Evolutionary conservation across 495 filamentous ascomycete genomes (phyloP), one percentile per base, ranked within the genome.

Genomic region (Astrothelium macrocarpum): DNA sequence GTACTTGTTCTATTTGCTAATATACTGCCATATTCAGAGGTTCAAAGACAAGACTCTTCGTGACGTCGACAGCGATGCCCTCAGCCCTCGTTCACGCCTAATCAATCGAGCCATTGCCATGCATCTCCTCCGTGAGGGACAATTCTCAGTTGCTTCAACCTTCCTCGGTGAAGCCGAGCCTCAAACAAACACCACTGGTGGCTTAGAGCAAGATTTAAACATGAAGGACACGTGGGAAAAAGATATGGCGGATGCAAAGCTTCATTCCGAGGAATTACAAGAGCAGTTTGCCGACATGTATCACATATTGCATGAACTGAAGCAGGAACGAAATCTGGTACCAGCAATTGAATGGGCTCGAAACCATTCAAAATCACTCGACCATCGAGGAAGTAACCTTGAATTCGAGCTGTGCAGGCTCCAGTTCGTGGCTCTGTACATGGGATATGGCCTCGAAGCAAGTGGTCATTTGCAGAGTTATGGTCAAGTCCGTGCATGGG

Each of bases 41-140:
- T 91, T 94, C 76, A 89, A 89, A 73, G 78, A 85, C 67, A 87
- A 87, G 68, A 81, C 87, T 9, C 78, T 96, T 2, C 90, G 91
- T 0, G 79, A 75, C 32, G 86, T 85, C 56, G 89, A 91, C 46
- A 86, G 90, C 71, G 91, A 96, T 73, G 87, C 84, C n/a, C 83
- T 96, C 67, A 85, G 84, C 4, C 81, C 86, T 28, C 85, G 95
- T 64, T 78, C 86, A 4, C 75, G 81, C 39, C 81, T 96, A 11
- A 89, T 97, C 68, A 93, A 97, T 72, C 81, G 91, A 26, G 94
- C 94, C 25, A 94, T 97, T 62, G 90, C 89, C 2, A 96, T 98
- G 91, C 94, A 98, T 73, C 79, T 98, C 16, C 82, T 97, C 20
- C 86, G 94, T 26, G 95, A 97, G 78, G 94, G 94, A 39, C 88